phyloP scores from a whole-genome alignment of 179 eudicot species.

The Sideroxylon spinosum region DNA sequence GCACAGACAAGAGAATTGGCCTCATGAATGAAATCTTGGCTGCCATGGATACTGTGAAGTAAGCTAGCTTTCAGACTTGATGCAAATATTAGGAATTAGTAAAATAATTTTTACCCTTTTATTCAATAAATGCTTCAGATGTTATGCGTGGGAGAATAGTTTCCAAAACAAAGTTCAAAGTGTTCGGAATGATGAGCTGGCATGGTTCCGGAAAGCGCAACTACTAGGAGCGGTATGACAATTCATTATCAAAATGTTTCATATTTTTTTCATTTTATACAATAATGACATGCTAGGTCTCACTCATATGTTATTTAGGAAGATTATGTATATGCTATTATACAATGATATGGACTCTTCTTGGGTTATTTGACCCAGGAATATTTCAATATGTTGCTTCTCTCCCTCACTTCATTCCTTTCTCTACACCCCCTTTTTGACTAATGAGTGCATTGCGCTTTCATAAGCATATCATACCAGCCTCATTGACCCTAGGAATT shows the following conservation, averaged over 20 bases:
- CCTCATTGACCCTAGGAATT: neutral
- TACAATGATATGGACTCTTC: neutral
- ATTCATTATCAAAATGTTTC: neutral
- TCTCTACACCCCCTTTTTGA: neutral
- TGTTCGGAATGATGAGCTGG: conserved; percentile 65
- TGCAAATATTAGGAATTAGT: neutral
- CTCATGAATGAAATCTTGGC: conserved; percentile 92
- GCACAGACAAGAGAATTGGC: conserved; percentile 88
- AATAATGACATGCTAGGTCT: neutral
- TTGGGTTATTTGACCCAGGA: neutral
- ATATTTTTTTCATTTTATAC: neutral
- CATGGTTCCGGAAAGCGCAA: conserved; percentile 81
- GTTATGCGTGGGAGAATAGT: conserved; percentile 96
- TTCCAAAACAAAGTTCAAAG: conserved; percentile 74
- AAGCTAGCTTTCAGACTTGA: conserved; percentile 14
- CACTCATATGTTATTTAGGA: neutral
- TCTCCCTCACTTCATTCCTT: neutral
- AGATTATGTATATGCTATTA: neutral
- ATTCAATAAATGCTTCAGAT: conserved; percentile 44
- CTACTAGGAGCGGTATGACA: conserved; percentile 71
- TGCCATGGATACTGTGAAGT: conserved; percentile 95
- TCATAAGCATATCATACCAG: neutral
- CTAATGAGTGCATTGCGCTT: neutral
- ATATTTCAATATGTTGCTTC: neutral
- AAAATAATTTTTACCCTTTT: conserved; percentile 4